phyloP scores from a whole-genome alignment of 768 basidiomycete species.

The Auricularia sp. region DNA sequence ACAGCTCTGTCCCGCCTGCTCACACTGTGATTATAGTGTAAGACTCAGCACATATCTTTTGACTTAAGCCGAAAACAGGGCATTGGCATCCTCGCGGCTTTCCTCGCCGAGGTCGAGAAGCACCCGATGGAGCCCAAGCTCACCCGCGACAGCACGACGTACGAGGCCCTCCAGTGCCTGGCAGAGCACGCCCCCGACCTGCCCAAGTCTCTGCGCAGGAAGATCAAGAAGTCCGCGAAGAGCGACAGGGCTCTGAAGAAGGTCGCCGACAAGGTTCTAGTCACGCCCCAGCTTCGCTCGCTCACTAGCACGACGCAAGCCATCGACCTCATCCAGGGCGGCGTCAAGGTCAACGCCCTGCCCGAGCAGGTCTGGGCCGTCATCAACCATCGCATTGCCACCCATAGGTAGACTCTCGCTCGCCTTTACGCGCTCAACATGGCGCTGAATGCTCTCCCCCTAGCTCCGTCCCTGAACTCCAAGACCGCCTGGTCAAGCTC shows the following conservation, averaged over 20 bases:
- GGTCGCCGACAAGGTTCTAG: conserved; percentile 35
- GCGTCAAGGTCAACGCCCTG: conserved; percentile 68
- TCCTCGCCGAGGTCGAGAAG: conserved; percentile 59
- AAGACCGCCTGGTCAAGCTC: conserved; percentile 34
- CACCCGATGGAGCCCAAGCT: conserved; percentile 39
- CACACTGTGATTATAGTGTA: conserved; percentile 46
- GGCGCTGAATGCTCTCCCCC: neutral
- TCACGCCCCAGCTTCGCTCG: conserved; percentile 31
- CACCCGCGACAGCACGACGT: conserved; percentile 46
- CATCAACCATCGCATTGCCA: conserved; percentile 63
- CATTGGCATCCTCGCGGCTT: conserved; percentile 68
- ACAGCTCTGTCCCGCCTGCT: conserved; percentile 71
- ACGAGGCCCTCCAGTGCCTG: conserved; percentile 52
- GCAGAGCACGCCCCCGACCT: conserved; percentile 52
- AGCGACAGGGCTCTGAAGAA: conserved; percentile 42
- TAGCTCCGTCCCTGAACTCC: conserved; percentile 33
- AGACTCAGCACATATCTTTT: neutral
- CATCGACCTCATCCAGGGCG: conserved; percentile 51
- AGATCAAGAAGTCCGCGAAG: conserved; percentile 35
- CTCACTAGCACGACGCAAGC: conserved; percentile 67
- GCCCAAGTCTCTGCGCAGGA: conserved; percentile 33
- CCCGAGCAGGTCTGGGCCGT: conserved; percentile 63
- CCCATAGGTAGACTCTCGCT: conserved; percentile 32
- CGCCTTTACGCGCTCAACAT: neutral
- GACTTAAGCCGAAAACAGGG: conserved; percentile 29